These are phyloP conservation scores for Suhomyces yuchorum DNA, from an alignment of 1,139 yeast species.

Conservation along the genomic window DNA sequence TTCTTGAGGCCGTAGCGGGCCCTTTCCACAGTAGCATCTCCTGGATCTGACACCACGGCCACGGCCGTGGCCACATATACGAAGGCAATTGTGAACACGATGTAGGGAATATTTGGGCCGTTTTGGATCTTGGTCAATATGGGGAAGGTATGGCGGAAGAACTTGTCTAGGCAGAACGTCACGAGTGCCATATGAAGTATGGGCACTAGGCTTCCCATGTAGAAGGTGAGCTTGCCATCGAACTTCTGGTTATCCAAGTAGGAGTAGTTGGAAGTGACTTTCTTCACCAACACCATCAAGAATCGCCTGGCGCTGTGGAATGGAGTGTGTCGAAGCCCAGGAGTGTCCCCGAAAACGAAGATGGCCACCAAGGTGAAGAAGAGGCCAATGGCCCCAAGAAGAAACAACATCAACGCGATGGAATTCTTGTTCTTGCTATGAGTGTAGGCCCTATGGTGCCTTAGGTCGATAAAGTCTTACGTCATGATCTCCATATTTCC, in stretches of 20 bases:
- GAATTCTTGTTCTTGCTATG: background rate
- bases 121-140: slow-evolving; percentile 20
- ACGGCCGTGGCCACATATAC: slow-evolving; percentile 38
- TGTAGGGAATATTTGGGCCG: slow-evolving; percentile 19
- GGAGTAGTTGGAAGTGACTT: slow-evolving; percentile 8
- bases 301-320: slow-evolving; percentile 25
- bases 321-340: slow-evolving; percentile 44
- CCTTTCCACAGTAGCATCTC: slow-evolving; percentile 27
- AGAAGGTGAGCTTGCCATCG: slow-evolving; percentile 21
- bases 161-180: slow-evolving; percentile 47
- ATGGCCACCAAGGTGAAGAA: slow-evolving; percentile 13
- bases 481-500: too few relatives aligned
- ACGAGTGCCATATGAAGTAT: slow-evolving; percentile 48
- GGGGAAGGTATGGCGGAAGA: slow-evolving; percentile 43
- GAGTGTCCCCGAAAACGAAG: slow-evolving; percentile 57
- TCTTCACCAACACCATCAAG: slow-evolving; percentile 11
- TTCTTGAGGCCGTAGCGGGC: slow-evolving; percentile 28
- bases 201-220: slow-evolving; percentile 50
- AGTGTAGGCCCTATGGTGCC: too few relatives aligned
- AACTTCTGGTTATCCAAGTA: slow-evolving; percentile 15
- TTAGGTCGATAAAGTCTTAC: too few relatives aligned
- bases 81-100: slow-evolving; percentile 34
- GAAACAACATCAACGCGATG: background rate
- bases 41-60: slow-evolving; percentile 61
- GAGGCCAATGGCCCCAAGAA: slow-evolving; percentile 1